Evolutionary conservation across 2,329 filamentous ascomycete species (phyloP).

Genomic region (Blastomyces silverae): DNA sequence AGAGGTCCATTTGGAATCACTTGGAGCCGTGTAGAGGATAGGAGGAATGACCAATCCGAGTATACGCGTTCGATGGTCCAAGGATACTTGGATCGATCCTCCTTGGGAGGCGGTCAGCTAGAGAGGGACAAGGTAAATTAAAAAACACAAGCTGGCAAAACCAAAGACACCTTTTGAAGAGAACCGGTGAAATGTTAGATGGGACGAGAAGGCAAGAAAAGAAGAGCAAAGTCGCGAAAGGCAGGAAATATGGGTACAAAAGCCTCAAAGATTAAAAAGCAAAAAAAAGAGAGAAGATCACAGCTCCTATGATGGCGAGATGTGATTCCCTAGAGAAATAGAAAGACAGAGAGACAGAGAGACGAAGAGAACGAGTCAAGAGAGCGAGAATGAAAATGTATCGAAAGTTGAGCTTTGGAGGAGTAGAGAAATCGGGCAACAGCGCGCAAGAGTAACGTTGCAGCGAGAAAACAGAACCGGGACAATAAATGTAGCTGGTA

Average conservation of each 20-base stretch:
- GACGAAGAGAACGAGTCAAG: conserved; percentile 3
- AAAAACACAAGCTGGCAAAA: conserved; percentile 1
- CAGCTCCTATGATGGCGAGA: background rate
- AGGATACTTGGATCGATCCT: conserved; percentile 5
- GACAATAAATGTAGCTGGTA: conserved; percentile 2
- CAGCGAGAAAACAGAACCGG: conserved; percentile 6
- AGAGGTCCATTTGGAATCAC: conserved; percentile 13
- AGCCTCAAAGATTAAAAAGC: background rate
- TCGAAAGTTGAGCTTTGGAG: background rate
- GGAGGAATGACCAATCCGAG: conserved; percentile 7
- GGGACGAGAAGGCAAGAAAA: conserved; percentile 7
- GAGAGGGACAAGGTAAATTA: background rate
- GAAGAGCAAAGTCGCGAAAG: background rate
- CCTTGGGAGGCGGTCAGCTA: conserved; percentile 1
- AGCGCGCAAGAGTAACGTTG: conserved; percentile 10
- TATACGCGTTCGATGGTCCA: conserved; percentile 4
- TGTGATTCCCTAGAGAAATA: conserved; percentile 10
- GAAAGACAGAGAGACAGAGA: conserved; percentile 6
- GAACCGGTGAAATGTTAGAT: background rate
- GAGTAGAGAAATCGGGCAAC: background rate
- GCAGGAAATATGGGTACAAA: background rate
- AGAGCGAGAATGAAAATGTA: background rate
- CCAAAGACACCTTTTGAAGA: background rate
- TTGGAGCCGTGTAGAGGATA: background rate
- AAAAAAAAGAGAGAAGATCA: background rate